These are phyloP conservation scores for Magnolia kwangsiensis DNA, from an alignment of 164 flowering plant species.

Conservation along the genomic window DNA sequence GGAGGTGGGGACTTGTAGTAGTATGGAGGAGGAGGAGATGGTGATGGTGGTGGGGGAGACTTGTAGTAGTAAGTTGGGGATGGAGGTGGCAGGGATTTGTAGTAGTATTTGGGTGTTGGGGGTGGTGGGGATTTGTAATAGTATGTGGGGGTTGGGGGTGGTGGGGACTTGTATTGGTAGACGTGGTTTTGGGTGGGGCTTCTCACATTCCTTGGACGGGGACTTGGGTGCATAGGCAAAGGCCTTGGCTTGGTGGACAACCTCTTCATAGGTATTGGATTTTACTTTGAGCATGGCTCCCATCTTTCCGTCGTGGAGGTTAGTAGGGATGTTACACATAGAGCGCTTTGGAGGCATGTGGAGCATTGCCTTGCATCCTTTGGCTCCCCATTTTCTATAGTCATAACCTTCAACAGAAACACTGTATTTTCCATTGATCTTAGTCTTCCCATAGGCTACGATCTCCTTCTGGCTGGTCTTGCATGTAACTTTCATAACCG, in stretches of 20 bases:
- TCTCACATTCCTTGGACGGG: constrained; percentile 50
- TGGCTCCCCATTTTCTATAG: constrained; percentile 41
- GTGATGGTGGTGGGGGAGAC: constrained; percentile 34
- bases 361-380: constrained; percentile 62
- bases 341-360: constrained; percentile 61
- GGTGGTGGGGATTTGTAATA: constrained; percentile 42
- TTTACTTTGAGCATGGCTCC: constrained; percentile 53
- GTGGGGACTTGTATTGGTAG: constrained; percentile 35
- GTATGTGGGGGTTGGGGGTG: constrained; percentile 25
- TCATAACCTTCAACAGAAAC: constrained; percentile 46
- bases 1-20: constrained; percentile 16
- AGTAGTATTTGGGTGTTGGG: constrained; percentile 14
- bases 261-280: constrained; percentile 51
- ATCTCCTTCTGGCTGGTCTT: constrained; percentile 44
- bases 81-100: constrained; percentile 35
- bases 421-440: constrained; percentile 64
- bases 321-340: constrained; percentile 57
- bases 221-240: constrained; percentile 69
- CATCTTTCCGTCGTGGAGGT: constrained; percentile 38
- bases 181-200: constrained; percentile 32
- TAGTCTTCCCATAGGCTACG: constrained; percentile 60
- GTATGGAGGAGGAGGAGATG: constrained; percentile 27
- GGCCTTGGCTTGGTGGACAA: constrained; percentile 54
- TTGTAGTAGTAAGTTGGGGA: constrained; percentile 21
- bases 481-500: constrained; percentile 66